Conservation (phyloP, 495 filamentous ascomycete genomes). For the Penicillium silybi region DNA sequence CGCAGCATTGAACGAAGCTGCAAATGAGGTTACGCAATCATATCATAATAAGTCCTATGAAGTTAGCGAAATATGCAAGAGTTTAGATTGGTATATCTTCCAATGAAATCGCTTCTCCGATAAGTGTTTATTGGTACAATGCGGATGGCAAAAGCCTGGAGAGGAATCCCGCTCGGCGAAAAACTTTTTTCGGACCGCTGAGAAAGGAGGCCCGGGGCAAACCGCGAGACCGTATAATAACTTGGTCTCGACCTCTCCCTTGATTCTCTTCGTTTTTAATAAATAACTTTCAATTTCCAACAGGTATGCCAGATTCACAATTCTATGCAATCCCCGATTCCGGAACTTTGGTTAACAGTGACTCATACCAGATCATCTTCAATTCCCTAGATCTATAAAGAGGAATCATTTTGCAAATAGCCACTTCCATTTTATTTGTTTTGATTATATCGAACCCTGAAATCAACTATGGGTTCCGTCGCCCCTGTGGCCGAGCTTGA, state of each 20-base stretch:
- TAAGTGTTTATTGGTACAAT: not conserved
- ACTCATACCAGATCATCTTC: slow-evolving; percentile 9
- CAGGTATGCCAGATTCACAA: not conserved
- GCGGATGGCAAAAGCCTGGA: slow-evolving; percentile 4
- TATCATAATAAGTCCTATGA: not conserved
- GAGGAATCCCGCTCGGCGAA: slow-evolving; percentile 4
- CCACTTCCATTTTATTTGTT: not conserved
- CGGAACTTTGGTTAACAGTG: slow-evolving; percentile 1
- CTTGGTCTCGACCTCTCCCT: not conserved
- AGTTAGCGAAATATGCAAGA: not conserved
- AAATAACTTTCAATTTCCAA: not conserved
- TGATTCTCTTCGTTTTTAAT: not conserved
- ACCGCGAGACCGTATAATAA: slow-evolving; percentile 11
- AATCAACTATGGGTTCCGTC: slow-evolving; percentile 34
- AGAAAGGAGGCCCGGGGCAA: slow-evolving; percentile 14
- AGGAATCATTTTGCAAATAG: slow-evolving; percentile 3
- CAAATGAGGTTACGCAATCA: not conserved
- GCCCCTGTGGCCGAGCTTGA: slow-evolving; percentile 53
- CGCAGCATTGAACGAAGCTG: not conserved
- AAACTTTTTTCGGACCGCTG: slow-evolving; percentile 12
- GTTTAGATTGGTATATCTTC: not conserved
- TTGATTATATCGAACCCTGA: not conserved
- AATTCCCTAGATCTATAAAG: not conserved
- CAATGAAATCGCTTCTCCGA: not conserved
- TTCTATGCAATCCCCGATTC: not conserved